These are phyloP conservation scores for Nannizziopsis arthrosporioides DNA, from an alignment of 2,329 filamentous ascomycete species.

Conservation along the genomic window DNA sequence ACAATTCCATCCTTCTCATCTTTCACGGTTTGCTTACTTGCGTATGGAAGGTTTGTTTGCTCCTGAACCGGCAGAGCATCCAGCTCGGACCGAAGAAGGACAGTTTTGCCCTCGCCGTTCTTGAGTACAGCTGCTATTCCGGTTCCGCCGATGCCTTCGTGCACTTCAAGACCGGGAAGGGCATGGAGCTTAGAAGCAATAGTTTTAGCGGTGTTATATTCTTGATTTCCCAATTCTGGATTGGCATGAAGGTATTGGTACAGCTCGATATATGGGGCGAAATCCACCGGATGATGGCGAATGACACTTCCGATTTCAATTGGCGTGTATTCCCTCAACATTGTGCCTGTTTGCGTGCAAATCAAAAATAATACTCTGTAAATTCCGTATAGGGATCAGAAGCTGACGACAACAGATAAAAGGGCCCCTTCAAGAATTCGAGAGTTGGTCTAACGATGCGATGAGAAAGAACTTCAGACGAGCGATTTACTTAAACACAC, in stretches of 20 bases:
- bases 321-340: constrained; percentile 1
- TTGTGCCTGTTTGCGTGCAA: background rate
- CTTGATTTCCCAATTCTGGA: constrained; percentile 49
- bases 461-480: no score
- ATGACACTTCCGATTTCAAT: constrained; percentile 7
- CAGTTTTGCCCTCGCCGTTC: constrained; percentile 35
- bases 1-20: constrained; percentile 38
- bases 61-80: constrained; percentile 42
- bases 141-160: constrained; percentile 36
- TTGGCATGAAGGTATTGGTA: constrained; percentile 50
- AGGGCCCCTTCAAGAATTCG: no score
- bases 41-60: constrained; percentile 38
- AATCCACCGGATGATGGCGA: constrained; percentile 18
- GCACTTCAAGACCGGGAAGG: constrained; percentile 24
- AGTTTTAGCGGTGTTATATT: constrained; percentile 41
- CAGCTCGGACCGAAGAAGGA: constrained; percentile 41
- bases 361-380: background rate
- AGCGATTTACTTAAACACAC: no score
- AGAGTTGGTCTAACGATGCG: no score
- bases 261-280: constrained; percentile 40
- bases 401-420: no score
- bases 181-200: constrained; percentile 27
- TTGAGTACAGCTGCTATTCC: constrained; percentile 34
- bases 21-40: constrained; percentile 35
- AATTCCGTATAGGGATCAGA: no score